These are phyloP conservation scores for Smallanthus sonchifolius DNA, from an alignment of 129 eudicot genomes.

Conservation along the genomic window DNA sequence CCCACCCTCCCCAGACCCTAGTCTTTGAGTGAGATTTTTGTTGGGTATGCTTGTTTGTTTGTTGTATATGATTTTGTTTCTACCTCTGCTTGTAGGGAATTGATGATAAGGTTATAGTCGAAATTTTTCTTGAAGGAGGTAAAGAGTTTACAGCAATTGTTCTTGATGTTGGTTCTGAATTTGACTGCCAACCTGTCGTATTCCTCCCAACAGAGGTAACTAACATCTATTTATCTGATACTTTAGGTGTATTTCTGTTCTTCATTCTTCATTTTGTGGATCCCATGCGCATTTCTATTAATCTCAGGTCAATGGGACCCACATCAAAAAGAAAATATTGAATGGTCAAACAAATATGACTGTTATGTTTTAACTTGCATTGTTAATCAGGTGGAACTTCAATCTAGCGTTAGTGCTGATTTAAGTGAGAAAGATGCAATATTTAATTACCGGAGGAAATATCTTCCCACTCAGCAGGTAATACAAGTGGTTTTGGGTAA, in stretches of 20 bases:
- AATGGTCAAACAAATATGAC: not conserved
- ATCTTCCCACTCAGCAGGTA: slow-evolving; percentile 97
- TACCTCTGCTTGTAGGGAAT: slow-evolving; percentile 51
- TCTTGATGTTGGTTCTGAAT: slow-evolving; percentile 79
- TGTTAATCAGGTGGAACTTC: slow-evolving; percentile 76
- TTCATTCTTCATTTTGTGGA: slow-evolving; percentile 2
- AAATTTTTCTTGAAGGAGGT: slow-evolving; percentile 89
- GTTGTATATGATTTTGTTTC: not conserved
- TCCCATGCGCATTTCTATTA: not conserved
- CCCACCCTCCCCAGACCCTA: not conserved
- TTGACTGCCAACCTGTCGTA: slow-evolving; percentile 62
- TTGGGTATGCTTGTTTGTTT: too few species aligned
- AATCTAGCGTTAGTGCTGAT: slow-evolving; percentile 50
- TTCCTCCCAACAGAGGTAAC: slow-evolving; percentile 84
- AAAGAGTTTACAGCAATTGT: slow-evolving; percentile 86
- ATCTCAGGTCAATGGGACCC: not conserved
- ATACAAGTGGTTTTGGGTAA: not conserved
- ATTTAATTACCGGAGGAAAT: slow-evolving; percentile 77
- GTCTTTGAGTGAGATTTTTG: slow-evolving; percentile 2
- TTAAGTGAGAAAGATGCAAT: slow-evolving; percentile 76
- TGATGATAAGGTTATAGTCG: slow-evolving; percentile 79
- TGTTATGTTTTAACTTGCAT: not conserved
- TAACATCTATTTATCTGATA: not conserved
- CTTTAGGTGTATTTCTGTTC: slow-evolving; percentile 8
- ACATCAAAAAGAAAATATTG: slow-evolving; percentile 11